A percentile compares a stretch with the other conserved stretches of the same genome.
Conservation (phyloP, 83 land plant genomes). For the Picea abies region DNA sequence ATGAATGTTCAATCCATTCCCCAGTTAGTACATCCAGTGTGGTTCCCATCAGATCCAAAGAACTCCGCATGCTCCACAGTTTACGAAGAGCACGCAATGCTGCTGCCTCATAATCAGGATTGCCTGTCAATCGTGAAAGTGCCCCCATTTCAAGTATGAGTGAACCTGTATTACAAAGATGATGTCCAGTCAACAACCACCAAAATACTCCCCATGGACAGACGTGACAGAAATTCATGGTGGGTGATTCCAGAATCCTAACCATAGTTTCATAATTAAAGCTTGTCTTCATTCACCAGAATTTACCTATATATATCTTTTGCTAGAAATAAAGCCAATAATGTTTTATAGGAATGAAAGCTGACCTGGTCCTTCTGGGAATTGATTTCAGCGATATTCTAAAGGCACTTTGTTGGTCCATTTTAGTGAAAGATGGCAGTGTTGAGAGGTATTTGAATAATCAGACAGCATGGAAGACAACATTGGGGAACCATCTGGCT, state of each 20-base stretch:
- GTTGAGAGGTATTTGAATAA: not conserved
- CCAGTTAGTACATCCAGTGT: conserved; percentile 83
- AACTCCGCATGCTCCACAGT: conserved; percentile 90
- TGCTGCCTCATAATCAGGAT: conserved; percentile 71
- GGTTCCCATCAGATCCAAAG: conserved; percentile 79
- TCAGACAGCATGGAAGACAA: not conserved
- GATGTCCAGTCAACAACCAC: not conserved
- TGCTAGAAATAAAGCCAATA: too few species aligned
- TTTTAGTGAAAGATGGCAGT: too few species aligned
- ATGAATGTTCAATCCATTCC: conserved; percentile 84
- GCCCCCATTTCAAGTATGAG: conserved; percentile 95
- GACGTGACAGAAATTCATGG: not conserved
- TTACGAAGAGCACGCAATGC: conserved; percentile 82
- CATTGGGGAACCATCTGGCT: too few species aligned
- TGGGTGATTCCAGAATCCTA: not conserved
- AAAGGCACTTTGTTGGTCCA: too few species aligned
- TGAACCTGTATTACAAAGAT: conserved; percentile 52
- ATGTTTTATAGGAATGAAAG: not conserved
- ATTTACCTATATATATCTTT: too few species aligned
- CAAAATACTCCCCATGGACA: not conserved
- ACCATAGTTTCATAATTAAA: not conserved
- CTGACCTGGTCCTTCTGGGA: not conserved
- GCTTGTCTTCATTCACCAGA: not conserved
- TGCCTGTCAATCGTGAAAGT: conserved; percentile 83
- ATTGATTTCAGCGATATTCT: too few species aligned